Percentiles rank a stretch among this genome's conserved stretches.
Conservation (phyloP, 352 stramenopile genomes). For the Pythium myriotylum region DNA sequence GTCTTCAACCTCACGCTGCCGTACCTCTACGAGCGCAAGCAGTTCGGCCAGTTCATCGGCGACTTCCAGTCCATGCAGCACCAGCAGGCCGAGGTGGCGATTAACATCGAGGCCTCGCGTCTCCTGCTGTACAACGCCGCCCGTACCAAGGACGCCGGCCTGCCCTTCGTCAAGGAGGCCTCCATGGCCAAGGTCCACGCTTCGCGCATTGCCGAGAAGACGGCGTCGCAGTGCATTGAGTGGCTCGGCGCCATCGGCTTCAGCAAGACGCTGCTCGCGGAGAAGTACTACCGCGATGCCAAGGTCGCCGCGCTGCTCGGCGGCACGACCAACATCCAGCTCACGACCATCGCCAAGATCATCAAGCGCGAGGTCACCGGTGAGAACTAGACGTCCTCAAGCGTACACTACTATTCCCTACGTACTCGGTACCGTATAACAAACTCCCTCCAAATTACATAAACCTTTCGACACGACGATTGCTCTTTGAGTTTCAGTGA, state of each 20-base stretch:
- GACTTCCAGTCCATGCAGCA: slow-evolving; percentile 97
- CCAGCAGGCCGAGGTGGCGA: slow-evolving; percentile 93
- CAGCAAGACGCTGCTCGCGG: slow-evolving; percentile 91
- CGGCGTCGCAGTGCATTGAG: slow-evolving; percentile 96
- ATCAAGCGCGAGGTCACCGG: slow-evolving; percentile 29
- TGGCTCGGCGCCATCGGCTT: slow-evolving; percentile 95
- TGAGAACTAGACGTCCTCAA: background rate
- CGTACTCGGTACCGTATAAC: too few species aligned
- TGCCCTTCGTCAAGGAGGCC: slow-evolving; percentile 96
- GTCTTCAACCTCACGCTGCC: slow-evolving; percentile 95
- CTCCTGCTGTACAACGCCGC: slow-evolving; percentile 95
- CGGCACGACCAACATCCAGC: slow-evolving; percentile 97
- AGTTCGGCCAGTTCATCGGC: slow-evolving; percentile 93
- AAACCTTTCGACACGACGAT: too few species aligned
- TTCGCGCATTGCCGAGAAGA: slow-evolving; percentile 94
- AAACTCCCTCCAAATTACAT: too few species aligned
- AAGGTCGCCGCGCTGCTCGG: slow-evolving; percentile 98
- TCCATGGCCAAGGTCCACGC: slow-evolving; percentile 96
- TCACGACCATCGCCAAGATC: slow-evolving; percentile 92
- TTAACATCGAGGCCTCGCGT: slow-evolving; percentile 93
- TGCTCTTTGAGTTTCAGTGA: too few species aligned
- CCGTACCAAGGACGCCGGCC: slow-evolving; percentile 91
- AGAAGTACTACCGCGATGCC: slow-evolving; percentile 97
- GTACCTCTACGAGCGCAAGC: slow-evolving; percentile 95
- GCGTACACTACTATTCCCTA: too few species aligned